Evolutionary conservation across 768 basidiomycete species (phyloP).

Genomic region (Megacollybia marginata): DNA sequence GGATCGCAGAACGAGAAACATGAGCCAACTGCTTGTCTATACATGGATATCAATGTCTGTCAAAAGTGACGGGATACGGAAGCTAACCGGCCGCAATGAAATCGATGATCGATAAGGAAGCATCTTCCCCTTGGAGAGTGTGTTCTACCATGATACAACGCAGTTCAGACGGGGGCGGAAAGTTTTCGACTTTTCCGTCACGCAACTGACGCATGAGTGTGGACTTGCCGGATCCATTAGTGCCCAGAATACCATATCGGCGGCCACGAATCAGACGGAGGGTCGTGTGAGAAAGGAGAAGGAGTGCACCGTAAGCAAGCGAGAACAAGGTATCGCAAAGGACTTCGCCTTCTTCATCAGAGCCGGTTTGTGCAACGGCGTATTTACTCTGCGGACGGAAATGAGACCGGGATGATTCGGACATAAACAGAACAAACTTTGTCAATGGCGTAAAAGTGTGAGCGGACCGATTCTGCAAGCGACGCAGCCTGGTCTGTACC

Average conservation of each 20-base stretch:
- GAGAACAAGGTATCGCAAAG: constrained; percentile 93
- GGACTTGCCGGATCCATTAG: constrained; percentile 95
- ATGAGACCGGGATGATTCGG: not conserved
- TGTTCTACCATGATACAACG: constrained; percentile 97
- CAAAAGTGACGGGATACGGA: not conserved
- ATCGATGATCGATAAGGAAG: constrained; percentile 72
- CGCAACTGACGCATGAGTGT: constrained; percentile 94
- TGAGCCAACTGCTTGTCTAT: constrained; percentile 67
- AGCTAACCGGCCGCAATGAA: constrained; percentile 78
- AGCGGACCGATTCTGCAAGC: constrained; percentile 58
- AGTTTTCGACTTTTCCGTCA: constrained; percentile 94
- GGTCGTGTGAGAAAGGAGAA: constrained; percentile 90
- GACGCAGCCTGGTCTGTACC: constrained; percentile 35
- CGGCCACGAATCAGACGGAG: constrained; percentile 85
- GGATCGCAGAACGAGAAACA: constrained; percentile 64
- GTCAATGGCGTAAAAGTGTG: constrained; percentile 74
- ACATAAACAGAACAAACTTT: constrained; percentile 31
- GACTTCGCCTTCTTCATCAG: constrained; percentile 72
- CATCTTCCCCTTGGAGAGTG: constrained; percentile 90
- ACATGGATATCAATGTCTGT: not conserved
- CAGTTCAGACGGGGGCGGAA: constrained; percentile 81
- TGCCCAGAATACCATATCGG: constrained; percentile 91
- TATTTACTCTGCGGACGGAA: constrained; percentile 45
- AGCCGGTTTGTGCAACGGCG: constrained; percentile 30
- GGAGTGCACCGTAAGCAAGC: constrained; percentile 88